phyloP scores from a whole-genome alignment of 345 rosid genomes.

The Brassica carinata region DNA sequence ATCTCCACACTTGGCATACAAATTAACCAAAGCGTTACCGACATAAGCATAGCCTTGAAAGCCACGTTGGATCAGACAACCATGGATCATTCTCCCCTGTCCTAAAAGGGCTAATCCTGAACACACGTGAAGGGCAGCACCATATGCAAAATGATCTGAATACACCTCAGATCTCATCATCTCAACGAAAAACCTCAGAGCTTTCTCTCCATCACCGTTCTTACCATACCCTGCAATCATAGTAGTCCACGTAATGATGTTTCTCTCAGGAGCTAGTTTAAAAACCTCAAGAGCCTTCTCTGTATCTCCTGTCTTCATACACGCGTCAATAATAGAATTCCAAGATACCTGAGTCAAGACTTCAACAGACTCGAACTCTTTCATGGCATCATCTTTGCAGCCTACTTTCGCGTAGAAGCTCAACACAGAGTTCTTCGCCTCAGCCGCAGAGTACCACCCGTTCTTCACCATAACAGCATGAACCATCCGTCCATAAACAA shows the following conservation, averaged over 20 bases:
- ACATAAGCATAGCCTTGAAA: constrained; percentile 58
- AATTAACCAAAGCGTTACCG: constrained; percentile 70
- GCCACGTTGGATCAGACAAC: constrained; percentile 57
- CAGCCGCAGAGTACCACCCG: constrained; percentile 75
- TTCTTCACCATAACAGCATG: constrained; percentile 59
- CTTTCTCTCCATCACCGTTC: constrained; percentile 64
- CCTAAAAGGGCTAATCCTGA: constrained; percentile 62
- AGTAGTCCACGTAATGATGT: constrained; percentile 71
- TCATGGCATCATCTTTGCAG: constrained; percentile 48
- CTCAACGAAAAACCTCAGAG: constrained; percentile 53
- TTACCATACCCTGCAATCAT: constrained; percentile 68
- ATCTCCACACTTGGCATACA: constrained; percentile 82
- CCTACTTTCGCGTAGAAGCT: constrained; percentile 72
- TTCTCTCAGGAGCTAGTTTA: constrained; percentile 52
- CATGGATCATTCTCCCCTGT: constrained; percentile 72
- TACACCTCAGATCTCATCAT: constrained; percentile 47
- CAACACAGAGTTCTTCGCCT: constrained; percentile 62
- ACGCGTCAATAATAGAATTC: constrained; percentile 71
- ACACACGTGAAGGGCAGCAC: constrained; percentile 73
- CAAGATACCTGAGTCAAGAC: constrained; percentile 59
- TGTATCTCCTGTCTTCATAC: constrained; percentile 65
- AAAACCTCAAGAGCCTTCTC: constrained; percentile 54
- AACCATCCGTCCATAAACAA: constrained; percentile 49
- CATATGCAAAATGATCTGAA: constrained; percentile 58
- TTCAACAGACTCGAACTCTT: constrained; percentile 53